Base-by-base conservation (phyloP, 257 asterid species). In the Ehretia macrophylla region DNA sequence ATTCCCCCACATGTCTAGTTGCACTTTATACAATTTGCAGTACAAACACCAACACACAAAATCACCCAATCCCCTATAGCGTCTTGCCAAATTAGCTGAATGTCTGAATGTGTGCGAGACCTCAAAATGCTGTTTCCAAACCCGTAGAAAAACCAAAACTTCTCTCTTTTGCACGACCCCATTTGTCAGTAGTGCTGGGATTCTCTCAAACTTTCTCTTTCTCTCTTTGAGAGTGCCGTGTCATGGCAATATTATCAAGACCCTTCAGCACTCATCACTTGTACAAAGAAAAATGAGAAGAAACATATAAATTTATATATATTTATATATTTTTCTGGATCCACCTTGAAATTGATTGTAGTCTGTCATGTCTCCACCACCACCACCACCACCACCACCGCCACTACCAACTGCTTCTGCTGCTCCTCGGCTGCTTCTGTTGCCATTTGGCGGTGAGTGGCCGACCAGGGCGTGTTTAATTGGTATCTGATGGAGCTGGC, bases 151-250 rank as follows among this genome's bases (percentile, higher is more conserved):
- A 78, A 58, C 69, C 62, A 73, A 68, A 55, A 51, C 53, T 46
- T 56, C 56, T 64, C 42, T 69, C 57, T 18, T 51, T 57, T 72
- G 54, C 69, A 54, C 64, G 59, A 67, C 70, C 79, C 70, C 68
- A 74, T 75, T 71, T 76, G 83, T 81, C 85, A 73, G 72, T 63
- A n/a, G 72, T 77, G 59, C 57, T 68, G 59, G 56, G 71, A 71
- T 58, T 75, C 60, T 59, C 67, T 47, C 18, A n/a, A 17, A 16
- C 48, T 18, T 55, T 22, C 62, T 60, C 61, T 70, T 57, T 62
- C 65, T 59, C 60, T 49, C 59, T 74, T 58, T 67, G 57, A 71
- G 70, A 61, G 70, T 39, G 61, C 67, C 69, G 51, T 65, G 65
- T 68, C 77, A 72, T 32, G 53, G 52, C 57, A 60, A n/a, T 58